phyloP scores from a whole-genome alignment of 2,329 filamentous ascomycete species.

The Coniosporium tulheliwenetii region DNA sequence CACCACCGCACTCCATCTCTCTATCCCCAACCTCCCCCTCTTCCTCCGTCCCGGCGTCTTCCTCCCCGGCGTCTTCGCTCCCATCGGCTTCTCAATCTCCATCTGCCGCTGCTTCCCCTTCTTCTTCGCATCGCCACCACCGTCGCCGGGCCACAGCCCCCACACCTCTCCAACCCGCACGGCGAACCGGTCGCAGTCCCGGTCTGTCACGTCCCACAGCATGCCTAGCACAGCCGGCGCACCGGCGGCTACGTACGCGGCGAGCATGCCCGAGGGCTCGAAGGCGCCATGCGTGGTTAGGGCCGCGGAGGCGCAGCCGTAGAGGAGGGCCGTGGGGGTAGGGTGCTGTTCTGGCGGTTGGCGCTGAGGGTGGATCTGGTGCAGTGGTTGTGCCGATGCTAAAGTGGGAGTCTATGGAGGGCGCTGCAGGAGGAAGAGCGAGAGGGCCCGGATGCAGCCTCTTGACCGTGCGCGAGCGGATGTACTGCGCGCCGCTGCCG shows the following conservation, averaged over 20 bases:
- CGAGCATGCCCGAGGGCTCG: constrained; percentile 77
- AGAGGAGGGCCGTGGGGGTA: constrained; percentile 73
- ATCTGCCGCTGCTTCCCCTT: constrained; percentile 11
- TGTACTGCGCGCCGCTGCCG: constrained; percentile 87
- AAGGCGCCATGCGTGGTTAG: constrained; percentile 72
- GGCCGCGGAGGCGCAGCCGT: constrained; percentile 83
- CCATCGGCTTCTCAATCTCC: constrained; percentile 15
- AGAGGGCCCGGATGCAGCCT: constrained; percentile 37
- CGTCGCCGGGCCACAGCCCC: constrained; percentile 45
- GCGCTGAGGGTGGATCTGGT: background rate
- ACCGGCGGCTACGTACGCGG: constrained; percentile 83
- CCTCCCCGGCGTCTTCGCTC: constrained; percentile 13
- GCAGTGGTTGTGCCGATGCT: constrained; percentile 17
- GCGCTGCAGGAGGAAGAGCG: constrained; percentile 13
- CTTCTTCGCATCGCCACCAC: constrained; percentile 11
- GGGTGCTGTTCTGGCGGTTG: constrained; percentile 6
- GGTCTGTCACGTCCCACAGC: constrained; percentile 95
- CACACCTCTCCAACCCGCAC: constrained; percentile 66
- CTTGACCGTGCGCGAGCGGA: constrained; percentile 69
- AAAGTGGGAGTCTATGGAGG: constrained; percentile 4
- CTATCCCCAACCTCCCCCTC: constrained; percentile 12
- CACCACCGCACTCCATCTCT: constrained; percentile 2
- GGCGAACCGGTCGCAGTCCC: constrained; percentile 89
- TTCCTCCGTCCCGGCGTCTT: constrained; percentile 11
- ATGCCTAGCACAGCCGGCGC: constrained; percentile 75